A percentile compares a stretch with the other conserved stretches of the same genome.
phyloP scores from a whole-genome alignment of 352 stramenopile genomes.

The Aphanomyces cochlioides region DNA sequence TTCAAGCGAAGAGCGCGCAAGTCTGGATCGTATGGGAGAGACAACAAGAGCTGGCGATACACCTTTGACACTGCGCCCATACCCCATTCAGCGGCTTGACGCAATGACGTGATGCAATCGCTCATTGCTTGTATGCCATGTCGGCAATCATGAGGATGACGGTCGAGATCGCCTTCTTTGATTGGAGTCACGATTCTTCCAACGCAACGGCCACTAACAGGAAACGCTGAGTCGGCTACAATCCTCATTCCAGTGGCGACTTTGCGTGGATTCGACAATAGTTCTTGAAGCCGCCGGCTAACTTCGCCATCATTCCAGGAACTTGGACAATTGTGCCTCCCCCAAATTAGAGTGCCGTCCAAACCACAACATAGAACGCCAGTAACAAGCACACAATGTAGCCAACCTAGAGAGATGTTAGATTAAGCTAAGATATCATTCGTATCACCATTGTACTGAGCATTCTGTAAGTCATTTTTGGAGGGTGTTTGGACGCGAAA shows the following conservation, averaged over 20 bases:
- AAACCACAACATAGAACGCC: slow-evolving; percentile 10
- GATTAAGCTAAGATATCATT: slow-evolving; percentile 10
- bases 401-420: too few relatives aligned
- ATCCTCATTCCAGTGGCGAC: too few relatives aligned
- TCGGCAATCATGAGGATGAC: background rate
- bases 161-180: slow-evolving; percentile 25
- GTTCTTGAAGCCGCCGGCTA: slow-evolving; percentile 1
- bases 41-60: too few relatives aligned
- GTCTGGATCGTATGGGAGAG: too few relatives aligned
- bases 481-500: slow-evolving; percentile 9
- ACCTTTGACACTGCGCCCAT: too few relatives aligned
- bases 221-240: slow-evolving; percentile 29
- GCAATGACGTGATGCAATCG: slow-evolving; percentile 21
- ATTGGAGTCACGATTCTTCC: slow-evolving; percentile 21
- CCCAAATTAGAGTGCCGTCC: slow-evolving; percentile 17
- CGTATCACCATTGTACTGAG: slow-evolving; percentile 25
- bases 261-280: too few relatives aligned
- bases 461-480: slow-evolving; percentile 29
- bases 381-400: slow-evolving; percentile 9
- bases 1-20: too few relatives aligned
- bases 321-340: slow-evolving; percentile 23
- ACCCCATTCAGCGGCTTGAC: too few relatives aligned
- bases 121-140: background rate
- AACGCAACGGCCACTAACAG: slow-evolving; percentile 12
- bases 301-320: slow-evolving; percentile 30